Evolutionary conservation across 768 basidiomycete species (phyloP), one percentile per base, ranked within the genome.

Genomic region (Pleurotus djamor): DNA sequence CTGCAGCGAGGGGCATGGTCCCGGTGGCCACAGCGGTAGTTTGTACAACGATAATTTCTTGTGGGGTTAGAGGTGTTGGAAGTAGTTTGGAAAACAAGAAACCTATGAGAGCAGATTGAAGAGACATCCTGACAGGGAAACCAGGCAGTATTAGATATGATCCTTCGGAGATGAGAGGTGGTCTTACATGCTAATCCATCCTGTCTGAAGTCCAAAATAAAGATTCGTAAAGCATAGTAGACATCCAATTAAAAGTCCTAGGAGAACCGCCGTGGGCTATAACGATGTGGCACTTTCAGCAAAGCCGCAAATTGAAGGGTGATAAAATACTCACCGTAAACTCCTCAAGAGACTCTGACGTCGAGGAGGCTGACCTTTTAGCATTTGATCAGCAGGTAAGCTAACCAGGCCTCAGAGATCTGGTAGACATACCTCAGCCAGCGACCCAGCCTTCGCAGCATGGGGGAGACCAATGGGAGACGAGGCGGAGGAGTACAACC

Each of bases 21-120:
- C 96, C 96, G 1, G 95, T 98, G 1, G 96, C 96, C 2, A 96
- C 95, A 0, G 96, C 95, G 0, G 93, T 96, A 0, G 96, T 97
- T 69, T 98, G 96, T 2, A 97, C 81, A 0, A 98, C 92, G 16
- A 97, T 89, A 60, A 96, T 89, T 70, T 98, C 94, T 73, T 95
- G 93, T 0, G 94, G 88, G n/a, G 87, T 88, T 35, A 96, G 81
- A 0, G 89, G 89, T 3, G 73, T 79, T 1, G 87, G 86, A 4
- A 94, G 77, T 63, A 91, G 75, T 56, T 85, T 80, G 59, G 94
- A 94, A 50, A 96, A 68, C 4, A 96, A 84, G 70, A 89, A 97
- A 4, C 95, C 96, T 36, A 98, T 88, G 37, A 98, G 80, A 9
- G 96, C 92, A 0, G 94, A 96, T 68, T 98, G 95, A 32, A 96